Evolutionary conservation across 108 stramenopile species (phyloP), one percentile per base, ranked within the genome.

Genomic region (Fragilaria crotonensis): DNA sequence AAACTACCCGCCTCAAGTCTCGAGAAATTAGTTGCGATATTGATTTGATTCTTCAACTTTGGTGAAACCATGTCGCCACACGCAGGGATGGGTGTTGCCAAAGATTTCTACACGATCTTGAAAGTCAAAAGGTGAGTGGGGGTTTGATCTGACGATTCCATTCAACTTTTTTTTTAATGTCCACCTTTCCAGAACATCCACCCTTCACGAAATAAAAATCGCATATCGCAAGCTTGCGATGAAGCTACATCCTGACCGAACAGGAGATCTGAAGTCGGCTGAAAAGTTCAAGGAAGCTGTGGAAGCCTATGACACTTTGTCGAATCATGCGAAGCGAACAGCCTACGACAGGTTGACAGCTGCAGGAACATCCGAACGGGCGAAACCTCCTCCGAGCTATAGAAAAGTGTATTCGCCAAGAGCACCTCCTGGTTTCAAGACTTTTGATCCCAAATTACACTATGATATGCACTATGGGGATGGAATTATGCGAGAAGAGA

Each of bases 381-480:
- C 41, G 21, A 50, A 70, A 11, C 78, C 73, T 0, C 78, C 78
- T 0, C 26, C 70, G 28, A 74, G 78, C 63, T 90, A 87, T 63
- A 68, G 89, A 47, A 92, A 89, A 66, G 87, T 89, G 25, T 92
- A 89, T 59, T 54, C 81, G 20, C 90, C 87, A 0, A 65, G 62
- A 11, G 70, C 85, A 18, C 90, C 87, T 20, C 85, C 85, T 26
- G 73, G 82, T 62, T 73, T 78, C 52, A 82, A 85, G 52, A 82
- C 71, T 22, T 89, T 85, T 71, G 83, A 92, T 67, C 64, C 73
- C 53, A 72, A 83, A 41, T 62, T 70, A 44, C 87, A 89, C 66
- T 86, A 70, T 31, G 90, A 93, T 51, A 84, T 87, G 83, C 90
- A 93, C 58, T 93, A 93, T 49, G 90, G 90, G 30, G 73, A 85